Conservation (phyloP, 495 filamentous ascomycete genomes). For the Podospora australis region DNA sequence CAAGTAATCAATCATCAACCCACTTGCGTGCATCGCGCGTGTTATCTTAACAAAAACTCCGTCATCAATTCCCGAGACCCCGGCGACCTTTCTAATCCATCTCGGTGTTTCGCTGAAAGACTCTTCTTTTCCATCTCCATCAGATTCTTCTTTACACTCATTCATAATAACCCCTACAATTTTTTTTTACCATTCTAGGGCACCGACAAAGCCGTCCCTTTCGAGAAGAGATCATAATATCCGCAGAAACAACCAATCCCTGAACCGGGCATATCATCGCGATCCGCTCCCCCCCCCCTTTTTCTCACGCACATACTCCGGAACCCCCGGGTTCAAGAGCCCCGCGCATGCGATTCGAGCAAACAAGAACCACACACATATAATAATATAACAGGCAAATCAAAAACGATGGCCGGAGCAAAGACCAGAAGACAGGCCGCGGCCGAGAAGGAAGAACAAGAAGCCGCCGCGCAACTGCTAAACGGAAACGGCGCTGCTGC, state of each 20-base stretch:
- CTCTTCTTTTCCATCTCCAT: not conserved
- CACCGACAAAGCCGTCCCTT: not conserved
- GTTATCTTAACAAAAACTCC: conserved; percentile 2
- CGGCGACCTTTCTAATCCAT: not conserved
- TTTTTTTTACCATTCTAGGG: not conserved
- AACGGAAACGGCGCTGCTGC: not conserved
- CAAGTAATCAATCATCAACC: not conserved
- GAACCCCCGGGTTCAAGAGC: not conserved
- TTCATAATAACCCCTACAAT: not conserved
- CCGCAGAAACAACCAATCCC: too few species aligned
- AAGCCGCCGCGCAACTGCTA: not conserved
- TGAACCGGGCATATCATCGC: too few species aligned
- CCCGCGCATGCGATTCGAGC: too few species aligned
- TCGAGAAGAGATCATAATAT: too few species aligned
- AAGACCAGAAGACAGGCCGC: conserved; percentile 20
- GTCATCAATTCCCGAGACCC: conserved; percentile 3
- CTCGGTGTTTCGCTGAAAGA: not conserved
- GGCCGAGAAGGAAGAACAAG: conserved; percentile 6
- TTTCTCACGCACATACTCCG: not conserved
- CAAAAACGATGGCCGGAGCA: conserved; percentile 22
- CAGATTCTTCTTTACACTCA: not conserved
- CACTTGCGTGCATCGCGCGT: not conserved
- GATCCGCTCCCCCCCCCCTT: too few species aligned
- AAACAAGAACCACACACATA: too few species aligned
- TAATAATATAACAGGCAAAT: too few species aligned